A percentile compares a stretch with the other conserved stretches of the same genome.
Conservation (phyloP, 805 yeast genomes). For the Pichia heedii region DNA sequence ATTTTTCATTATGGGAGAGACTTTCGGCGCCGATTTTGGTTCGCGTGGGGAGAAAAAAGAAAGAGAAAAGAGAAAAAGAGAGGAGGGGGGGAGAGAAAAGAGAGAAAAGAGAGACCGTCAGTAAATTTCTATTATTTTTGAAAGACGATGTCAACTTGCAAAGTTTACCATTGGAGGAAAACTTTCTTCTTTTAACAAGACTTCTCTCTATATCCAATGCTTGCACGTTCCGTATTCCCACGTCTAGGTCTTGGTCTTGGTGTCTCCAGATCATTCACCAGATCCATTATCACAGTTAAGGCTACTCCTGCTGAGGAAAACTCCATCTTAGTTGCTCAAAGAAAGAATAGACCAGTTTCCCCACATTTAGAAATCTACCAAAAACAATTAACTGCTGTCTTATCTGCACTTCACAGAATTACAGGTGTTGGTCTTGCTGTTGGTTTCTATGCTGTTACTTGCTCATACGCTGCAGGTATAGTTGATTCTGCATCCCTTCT, state of each 20-base stretch:
- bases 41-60: too few species aligned
- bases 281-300: slow-evolving; percentile 33
- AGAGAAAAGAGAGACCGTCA: too few species aligned
- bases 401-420: slow-evolving; percentile 80
- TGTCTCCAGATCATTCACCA: slow-evolving; percentile 18
- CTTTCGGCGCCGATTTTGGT: too few species aligned
- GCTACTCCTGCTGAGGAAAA: slow-evolving; percentile 59
- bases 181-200: too few species aligned
- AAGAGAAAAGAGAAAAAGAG: too few species aligned
- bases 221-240: not conserved
- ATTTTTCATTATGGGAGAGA: too few species aligned
- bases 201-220: not conserved
- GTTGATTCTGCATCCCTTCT: slow-evolving; percentile 47
- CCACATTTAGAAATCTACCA: slow-evolving; percentile 87
- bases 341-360: slow-evolving; percentile 80
- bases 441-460: slow-evolving; percentile 69
- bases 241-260: slow-evolving; percentile 1
- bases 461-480: slow-evolving; percentile 64
- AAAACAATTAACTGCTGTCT: slow-evolving; percentile 78
- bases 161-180: too few species aligned
- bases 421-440: slow-evolving; percentile 78
- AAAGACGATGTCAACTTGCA: too few species aligned
- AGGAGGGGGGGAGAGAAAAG: too few species aligned
- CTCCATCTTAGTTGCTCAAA: slow-evolving; percentile 65
- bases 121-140: too few species aligned